Base-by-base conservation (phyloP, 106 monocot species). In the Hemerocallis citrina region DNA sequence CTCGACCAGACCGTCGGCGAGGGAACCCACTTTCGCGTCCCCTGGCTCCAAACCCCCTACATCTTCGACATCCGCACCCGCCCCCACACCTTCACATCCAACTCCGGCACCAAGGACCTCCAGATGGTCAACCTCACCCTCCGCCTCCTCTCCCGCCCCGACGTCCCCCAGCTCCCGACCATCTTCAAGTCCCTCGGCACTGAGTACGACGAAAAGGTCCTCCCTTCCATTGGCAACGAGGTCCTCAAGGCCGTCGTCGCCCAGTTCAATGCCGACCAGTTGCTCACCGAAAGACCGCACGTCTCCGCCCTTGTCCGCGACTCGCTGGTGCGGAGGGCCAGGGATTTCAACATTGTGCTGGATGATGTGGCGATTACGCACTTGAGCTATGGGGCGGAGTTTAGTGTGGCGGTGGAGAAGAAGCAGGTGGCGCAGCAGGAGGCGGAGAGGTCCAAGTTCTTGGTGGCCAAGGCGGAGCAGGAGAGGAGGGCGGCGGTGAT, bases 11-110 rank as follows among this genome's bases (percentile, higher is more conserved):
- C 93, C 45, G 82, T 81, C 50, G 75, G 80, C 24, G 93, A 94
- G 75, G 93, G 93, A 0, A 94, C 93, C 57, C 93, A 94, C 52
- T 80, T 94, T 64, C 82, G 79, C 24, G 46, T 94, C 44, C 93
- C 93, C 20, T 80, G 82, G 83, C 89, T 94, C 46, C 93, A 94
- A 70, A 83, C 85, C 35, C 93, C 93, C 61, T 86, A 74, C 73
- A 73, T 94, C 67, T 94, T 94, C 72, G 93, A 89, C 70, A 94
- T 94, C 66, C 89, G 93, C 68, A 94, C 85, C 23, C 77, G 93
- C 41, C 93, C 93, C 55, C 93, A 94, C 70, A 75, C 85, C 62
- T 94, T 89, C 89, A 60, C 85, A 33, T 94, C 93, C 67, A 80
- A 75, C 47, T 94, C 93, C 40, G 93, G 93, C 30, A 94, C 93